These are phyloP conservation scores for Tetracladium marchalianum DNA, from an alignment of 495 filamentous ascomycete genomes.

Conservation along the genomic window DNA sequence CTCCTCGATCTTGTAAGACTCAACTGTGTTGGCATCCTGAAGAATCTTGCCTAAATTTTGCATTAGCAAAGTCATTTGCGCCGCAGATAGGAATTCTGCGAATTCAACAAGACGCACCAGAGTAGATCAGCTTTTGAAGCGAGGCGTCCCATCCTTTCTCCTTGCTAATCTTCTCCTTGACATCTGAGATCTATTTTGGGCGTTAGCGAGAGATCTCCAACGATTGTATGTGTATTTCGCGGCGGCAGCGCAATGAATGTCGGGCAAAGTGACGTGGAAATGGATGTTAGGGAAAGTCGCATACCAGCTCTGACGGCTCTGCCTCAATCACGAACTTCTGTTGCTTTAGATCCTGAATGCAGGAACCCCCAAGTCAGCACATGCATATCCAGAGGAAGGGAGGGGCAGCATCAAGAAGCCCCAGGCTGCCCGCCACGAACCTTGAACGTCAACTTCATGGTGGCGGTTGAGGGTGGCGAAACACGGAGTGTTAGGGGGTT, in stretches of 20 bases:
- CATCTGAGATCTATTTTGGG: constrained; percentile 57
- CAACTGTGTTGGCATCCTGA: constrained; percentile 91
- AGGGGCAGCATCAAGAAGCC: background rate
- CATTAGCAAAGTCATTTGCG: constrained; percentile 10
- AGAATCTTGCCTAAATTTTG: constrained; percentile 76
- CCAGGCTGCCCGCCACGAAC: constrained; percentile 28
- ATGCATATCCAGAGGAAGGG: constrained; percentile 4
- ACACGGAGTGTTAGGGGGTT: too few species aligned
- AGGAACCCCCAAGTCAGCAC: constrained; percentile 23
- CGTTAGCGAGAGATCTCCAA: constrained; percentile 11
- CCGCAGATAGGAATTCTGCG: background rate
- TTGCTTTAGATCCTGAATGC: constrained; percentile 80
- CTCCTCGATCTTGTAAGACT: constrained; percentile 95
- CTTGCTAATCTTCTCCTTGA: constrained; percentile 81
- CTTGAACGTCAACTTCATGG: constrained; percentile 81
- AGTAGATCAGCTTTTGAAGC: constrained; percentile 91
- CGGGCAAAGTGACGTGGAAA: background rate
- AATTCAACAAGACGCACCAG: constrained; percentile 49
- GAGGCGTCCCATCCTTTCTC: constrained; percentile 89
- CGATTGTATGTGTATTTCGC: constrained; percentile 13
- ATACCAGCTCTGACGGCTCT: constrained; percentile 85
- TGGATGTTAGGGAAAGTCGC: constrained; percentile 19
- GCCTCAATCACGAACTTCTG: constrained; percentile 94
- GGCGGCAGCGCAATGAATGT: constrained; percentile 4
- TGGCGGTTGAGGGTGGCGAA: constrained; percentile 6